Evolutionary conservation across 1,139 yeast species (phyloP), one percentile per base, ranked within the genome.

Genomic region (Hansenula lynferdii): DNA sequence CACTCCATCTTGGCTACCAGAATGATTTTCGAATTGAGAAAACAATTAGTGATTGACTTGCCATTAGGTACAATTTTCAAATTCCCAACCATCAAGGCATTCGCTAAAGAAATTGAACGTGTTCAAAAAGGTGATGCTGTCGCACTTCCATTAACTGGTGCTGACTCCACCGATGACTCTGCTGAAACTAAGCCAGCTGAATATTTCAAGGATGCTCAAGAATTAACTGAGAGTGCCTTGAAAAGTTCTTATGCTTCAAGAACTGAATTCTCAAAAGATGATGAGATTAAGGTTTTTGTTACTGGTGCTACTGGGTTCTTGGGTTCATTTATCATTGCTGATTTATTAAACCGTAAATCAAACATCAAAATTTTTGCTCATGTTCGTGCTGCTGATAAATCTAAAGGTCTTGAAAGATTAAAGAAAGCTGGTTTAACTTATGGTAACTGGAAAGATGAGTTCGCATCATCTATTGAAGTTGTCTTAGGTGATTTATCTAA

Each of bases 231-330:
- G 31, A 51, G 68, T 1, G 60, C 66, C 33, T 71, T 92, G 43
- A 64, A 68, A 35, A 36, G 62, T 1, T 47, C 63, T 0, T 79
- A 74, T 49, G 43, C 59, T 19, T 57, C 74, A 3, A 65, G 70
- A 25, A 40, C 53, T 5, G 45, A 53, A 1, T 47, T 67, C 1
- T 55, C 72, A 5, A 57, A 65, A 35, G 48, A 67, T 7, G 57
- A 48, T 0, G 59, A 61, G 17, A 55, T 84, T 34, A 83, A 79
- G 47, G 85, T 89, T 1, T 87, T 94, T 53, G 77, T 94, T 32
- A 94, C 99, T 19, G 98, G 99, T 57, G 87, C 82, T 26, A 94
- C 98, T 28, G 99, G 99, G 3, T 94, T 92, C 75, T 67, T 94
- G 49, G 99, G 99, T 24, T 80, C 96, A 1, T 92, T 84, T 57